Percentiles rank a stretch among this genome's conserved stretches.
These are phyloP conservation scores for Mortierella sp. DNA, from an alignment of 371 early-diverging fungal species.

Conservation along the genomic window DNA sequence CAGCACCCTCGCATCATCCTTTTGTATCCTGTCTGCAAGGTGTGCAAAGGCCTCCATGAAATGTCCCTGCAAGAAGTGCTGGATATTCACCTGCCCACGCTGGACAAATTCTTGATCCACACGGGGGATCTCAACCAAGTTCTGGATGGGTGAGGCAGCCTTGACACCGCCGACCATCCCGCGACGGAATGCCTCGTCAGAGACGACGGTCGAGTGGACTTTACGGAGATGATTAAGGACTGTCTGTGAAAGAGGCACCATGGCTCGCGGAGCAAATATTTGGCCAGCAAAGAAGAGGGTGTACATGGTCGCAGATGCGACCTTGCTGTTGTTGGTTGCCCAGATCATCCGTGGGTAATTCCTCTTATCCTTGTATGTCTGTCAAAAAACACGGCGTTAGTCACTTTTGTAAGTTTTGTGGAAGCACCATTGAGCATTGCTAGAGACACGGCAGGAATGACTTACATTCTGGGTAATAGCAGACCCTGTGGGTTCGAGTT, in stretches of 20 bases:
- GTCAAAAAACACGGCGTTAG: neutral
- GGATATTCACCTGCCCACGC: conserved; percentile 60
- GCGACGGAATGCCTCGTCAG: conserved; percentile 59
- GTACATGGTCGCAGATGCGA: conserved; percentile 86
- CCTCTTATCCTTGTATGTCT: conserved; percentile 37
- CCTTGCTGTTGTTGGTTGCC: conserved; percentile 86
- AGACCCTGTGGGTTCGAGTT: conserved; percentile 33
- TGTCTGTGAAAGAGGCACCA: conserved; percentile 55
- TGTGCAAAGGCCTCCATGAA: conserved; percentile 68
- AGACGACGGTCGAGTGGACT: conserved; percentile 32
- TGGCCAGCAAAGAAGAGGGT: conserved; percentile 85
- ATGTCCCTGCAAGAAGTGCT: conserved; percentile 65
- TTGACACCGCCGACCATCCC: conserved; percentile 30
- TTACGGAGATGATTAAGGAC: conserved; percentile 31
- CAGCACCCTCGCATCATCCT: conserved; percentile 59
- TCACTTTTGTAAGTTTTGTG: too few relatives aligned
- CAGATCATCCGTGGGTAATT: conserved; percentile 84
- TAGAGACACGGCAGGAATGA: neutral
- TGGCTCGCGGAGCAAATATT: conserved; percentile 75
- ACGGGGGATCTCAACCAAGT: conserved; percentile 38
- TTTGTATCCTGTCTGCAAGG: conserved; percentile 61
- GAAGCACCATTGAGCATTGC: neutral
- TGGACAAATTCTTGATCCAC: conserved; percentile 40
- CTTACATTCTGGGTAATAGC: conserved; percentile 48
- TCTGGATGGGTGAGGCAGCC: conserved; percentile 43